Evolutionary conservation across 2,329 filamentous ascomycete genomes (phyloP), one percentile per base, ranked within the genome.

Genomic region (Beauveria sp.): DNA sequence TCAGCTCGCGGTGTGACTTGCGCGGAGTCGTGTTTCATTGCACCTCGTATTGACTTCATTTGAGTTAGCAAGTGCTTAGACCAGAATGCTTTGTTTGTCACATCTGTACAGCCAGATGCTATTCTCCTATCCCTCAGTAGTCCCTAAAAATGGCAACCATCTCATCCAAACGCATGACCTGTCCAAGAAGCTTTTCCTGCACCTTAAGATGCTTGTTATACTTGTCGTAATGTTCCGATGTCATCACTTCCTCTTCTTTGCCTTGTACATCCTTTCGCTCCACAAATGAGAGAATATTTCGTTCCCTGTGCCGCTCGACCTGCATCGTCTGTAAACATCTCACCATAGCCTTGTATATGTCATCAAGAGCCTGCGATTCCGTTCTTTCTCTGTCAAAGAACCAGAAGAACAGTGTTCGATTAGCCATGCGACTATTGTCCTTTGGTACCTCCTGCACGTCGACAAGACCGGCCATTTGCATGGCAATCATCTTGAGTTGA

Each of bases 381-480:
- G 89, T 87, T 52, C 89, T 84, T 51, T 91, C 85, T 12, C 83
- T 79, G 70, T 97, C 92, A 73, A 91, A 96, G 78, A 86, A 96
- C 87, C 92, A 97, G 61, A 97, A 84, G 72, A 92, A 97, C 26
- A 96, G 83, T 0, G 92, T 96, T 57, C 91, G 86, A 64, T 87
- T 90, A 0, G 92, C 90, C 67, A 89, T 84, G 40, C 92, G 87
- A 64, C 87, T 88, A 65, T 88, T 88, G 69, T 97, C 93, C 66
- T 90, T 90, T 0, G 94, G 94, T 0, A 99, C 88, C 76, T 99
- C 94, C 72, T 99, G 94, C 6, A 96, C 85, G 66, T 97, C 91
- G 14, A 96, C 85, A 63, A 94, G 87, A 2, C 94, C 93, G 20
- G 86, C 86, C 72, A 91, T 87, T 67, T 96, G 90, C 82, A 99